These are phyloP conservation scores for Comarum palustre DNA, from an alignment of 306 rosid genomes.

Conservation along the genomic window DNA sequence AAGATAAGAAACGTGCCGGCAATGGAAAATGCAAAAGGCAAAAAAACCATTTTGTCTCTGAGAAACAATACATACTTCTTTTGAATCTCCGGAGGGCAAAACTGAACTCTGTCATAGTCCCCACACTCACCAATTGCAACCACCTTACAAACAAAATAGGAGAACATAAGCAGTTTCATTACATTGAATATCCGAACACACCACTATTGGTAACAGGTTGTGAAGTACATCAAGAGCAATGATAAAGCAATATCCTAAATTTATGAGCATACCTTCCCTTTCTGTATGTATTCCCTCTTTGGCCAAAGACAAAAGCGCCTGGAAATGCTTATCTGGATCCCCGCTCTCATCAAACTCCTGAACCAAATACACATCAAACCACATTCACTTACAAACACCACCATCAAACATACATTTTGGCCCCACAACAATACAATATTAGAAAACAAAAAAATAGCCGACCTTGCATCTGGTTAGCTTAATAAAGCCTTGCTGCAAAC, in stretches of 20 bases:
- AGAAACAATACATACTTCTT: slow-evolving; percentile 52
- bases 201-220: not conserved
- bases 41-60: not conserved
- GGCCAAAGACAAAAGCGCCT: slow-evolving; percentile 76
- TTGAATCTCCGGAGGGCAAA: slow-evolving; percentile 85
- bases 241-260: not conserved
- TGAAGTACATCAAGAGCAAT: not conserved
- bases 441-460: slow-evolving; percentile 1
- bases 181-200: not conserved
- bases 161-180: not conserved
- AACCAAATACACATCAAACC: slow-evolving; percentile 27
- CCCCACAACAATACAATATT: not conserved
- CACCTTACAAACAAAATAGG: slow-evolving; percentile 44
- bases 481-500: slow-evolving; percentile 72
- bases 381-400: slow-evolving; percentile 25
- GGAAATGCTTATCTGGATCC: slow-evolving; percentile 87
- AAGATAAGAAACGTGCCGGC: not conserved
- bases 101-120: slow-evolving; percentile 91
- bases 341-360: slow-evolving; percentile 90
- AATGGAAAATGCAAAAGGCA: not conserved
- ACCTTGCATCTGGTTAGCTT: slow-evolving; percentile 99
- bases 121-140: slow-evolving; percentile 98
- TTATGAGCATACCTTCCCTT: slow-evolving; percentile 65
- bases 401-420: not conserved
- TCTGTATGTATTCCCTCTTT: slow-evolving; percentile 85